A percentile compares a stretch with the other conserved stretches of the same genome.
Evolutionary conservation across 2,329 filamentous ascomycete species (phyloP).

Genomic region (Stemphylium beticola): DNA sequence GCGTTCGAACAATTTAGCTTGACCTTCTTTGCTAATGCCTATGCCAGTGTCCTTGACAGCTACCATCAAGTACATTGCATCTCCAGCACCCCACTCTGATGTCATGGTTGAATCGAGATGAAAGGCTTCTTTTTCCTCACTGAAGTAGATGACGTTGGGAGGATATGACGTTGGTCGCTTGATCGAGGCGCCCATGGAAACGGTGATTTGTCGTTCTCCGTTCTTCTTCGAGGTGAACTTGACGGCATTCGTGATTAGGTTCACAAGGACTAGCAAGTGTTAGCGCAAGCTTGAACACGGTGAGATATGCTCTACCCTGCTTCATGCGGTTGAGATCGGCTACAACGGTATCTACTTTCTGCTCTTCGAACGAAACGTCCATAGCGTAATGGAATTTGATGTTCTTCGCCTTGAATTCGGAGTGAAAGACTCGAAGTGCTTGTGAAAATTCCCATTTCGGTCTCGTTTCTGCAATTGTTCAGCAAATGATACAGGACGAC

Average conservation of each 20-base stretch:
- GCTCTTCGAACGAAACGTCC: conserved; percentile 50
- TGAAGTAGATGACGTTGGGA: conserved; percentile 54
- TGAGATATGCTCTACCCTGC: conserved; percentile 29
- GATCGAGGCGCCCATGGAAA: conserved; percentile 50
- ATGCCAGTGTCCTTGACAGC: conserved; percentile 53
- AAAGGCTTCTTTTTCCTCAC: conserved; percentile 42
- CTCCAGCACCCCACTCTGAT: conserved; percentile 51
- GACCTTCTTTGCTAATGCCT: conserved; percentile 50
- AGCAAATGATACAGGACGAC: not conserved
- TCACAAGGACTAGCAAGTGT: conserved; percentile 46
- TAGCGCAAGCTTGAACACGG: not conserved
- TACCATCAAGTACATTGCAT: conserved; percentile 52
- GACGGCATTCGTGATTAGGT: conserved; percentile 55
- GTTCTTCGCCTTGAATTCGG: conserved; percentile 47
- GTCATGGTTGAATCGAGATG: conserved; percentile 51
- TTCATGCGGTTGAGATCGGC: conserved; percentile 48
- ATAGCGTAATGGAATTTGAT: conserved; percentile 50
- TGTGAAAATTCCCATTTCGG: conserved; percentile 49
- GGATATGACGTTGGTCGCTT: conserved; percentile 51
- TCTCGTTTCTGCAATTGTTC: conserved; percentile 28
- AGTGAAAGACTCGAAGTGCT: conserved; percentile 50
- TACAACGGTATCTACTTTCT: conserved; percentile 48
- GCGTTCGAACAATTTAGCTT: conserved; percentile 52
- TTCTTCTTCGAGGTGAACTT: conserved; percentile 54
- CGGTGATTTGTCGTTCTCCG: conserved; percentile 47